Conservation (phyloP, 2,329 filamentous ascomycete genomes). For the Aphanoascus verrucosus region DNA sequence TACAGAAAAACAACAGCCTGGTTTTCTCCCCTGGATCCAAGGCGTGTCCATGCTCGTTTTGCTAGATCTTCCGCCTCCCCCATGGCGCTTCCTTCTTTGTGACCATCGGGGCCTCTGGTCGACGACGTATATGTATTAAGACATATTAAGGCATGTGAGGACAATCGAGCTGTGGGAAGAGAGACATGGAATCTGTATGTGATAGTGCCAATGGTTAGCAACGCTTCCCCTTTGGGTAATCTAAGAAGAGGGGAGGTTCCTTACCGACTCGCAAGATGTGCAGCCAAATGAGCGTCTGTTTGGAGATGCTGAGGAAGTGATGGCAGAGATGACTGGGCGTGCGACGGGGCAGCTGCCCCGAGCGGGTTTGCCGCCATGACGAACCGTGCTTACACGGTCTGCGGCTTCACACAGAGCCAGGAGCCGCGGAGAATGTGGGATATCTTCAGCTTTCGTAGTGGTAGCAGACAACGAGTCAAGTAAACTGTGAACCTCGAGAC, state of each 20-base stretch:
- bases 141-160: conserved; percentile 80
- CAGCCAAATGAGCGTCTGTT: conserved; percentile 43
- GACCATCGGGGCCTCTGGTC: conserved; percentile 77
- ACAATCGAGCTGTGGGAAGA: conserved; percentile 75
- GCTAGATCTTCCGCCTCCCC: conserved; percentile 88
- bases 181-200: conserved; percentile 80
- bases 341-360: conserved; percentile 44
- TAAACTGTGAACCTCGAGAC: background rate
- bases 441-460: background rate
- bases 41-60: conserved; percentile 68
- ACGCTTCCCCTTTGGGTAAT: background rate
- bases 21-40: conserved; percentile 83
- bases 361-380: conserved; percentile 34
- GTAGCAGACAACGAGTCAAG: background rate
- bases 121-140: conserved; percentile 93
- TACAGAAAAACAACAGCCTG: conserved; percentile 89
- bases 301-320: conserved; percentile 63
- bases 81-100: conserved; percentile 82
- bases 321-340: conserved; percentile 72
- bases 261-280: conserved; percentile 43
- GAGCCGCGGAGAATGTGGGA: background rate
- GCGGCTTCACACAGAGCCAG: background rate
- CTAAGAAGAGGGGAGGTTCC: background rate
- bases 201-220: background rate
- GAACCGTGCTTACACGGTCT: background rate